phyloP scores from a whole-genome alignment of 345 rosid species.

The Pistacia vera region DNA sequence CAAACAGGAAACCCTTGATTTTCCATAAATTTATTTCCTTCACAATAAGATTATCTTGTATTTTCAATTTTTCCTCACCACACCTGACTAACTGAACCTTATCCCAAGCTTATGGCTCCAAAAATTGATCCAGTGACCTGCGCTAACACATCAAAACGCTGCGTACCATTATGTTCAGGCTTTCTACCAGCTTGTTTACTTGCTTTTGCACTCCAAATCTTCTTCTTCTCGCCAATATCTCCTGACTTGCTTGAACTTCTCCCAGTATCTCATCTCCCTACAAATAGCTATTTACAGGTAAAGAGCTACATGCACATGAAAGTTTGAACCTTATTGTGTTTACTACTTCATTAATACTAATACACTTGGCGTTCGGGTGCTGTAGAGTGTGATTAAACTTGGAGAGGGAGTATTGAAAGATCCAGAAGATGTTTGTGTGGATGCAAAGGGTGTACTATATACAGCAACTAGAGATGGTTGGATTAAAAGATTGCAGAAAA shows the following conservation, averaged over 20 bases:
- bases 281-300: conserved; percentile 48
- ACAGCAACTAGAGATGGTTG: conserved; percentile 55
- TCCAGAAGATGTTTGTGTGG: conserved; percentile 45
- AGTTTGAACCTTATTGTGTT: not conserved
- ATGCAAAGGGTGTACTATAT: conserved; percentile 42
- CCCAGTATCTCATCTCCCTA: conserved; percentile 23
- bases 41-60: not conserved
- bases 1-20: no score
- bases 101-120: conserved; percentile 8
- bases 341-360: no score
- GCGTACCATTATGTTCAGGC: conserved; percentile 7
- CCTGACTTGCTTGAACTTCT: conserved; percentile 35
- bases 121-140: not conserved
- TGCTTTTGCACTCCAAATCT: conserved; percentile 35
- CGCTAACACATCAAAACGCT: not conserved
- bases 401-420: conserved; percentile 45
- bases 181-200: conserved; percentile 27
- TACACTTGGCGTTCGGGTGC: no score
- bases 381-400: conserved; percentile 37
- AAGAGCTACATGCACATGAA: not conserved
- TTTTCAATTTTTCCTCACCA: not conserved
- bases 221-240: conserved; percentile 52
- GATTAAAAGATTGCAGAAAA: conserved; percentile 45
- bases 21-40: no score
- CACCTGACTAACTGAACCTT: not conserved